Base-by-base conservation (phyloP, 139 green algal genomes). In the Chlorella sp. region DNA sequence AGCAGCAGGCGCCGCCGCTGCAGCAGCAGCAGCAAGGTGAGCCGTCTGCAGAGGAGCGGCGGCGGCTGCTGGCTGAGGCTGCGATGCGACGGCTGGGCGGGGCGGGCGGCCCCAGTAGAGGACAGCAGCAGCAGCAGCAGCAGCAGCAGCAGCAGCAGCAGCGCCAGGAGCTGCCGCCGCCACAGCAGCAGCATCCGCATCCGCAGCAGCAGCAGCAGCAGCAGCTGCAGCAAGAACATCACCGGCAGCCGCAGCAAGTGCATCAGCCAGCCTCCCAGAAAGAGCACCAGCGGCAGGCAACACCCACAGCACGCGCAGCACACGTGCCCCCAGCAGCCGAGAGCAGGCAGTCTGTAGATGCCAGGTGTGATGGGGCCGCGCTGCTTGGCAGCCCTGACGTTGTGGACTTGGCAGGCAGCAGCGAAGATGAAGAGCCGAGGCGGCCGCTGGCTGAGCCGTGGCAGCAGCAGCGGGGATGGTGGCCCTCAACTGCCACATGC, bases 21-120 rank as follows among this genome's bases (percentile, higher is more conserved):
- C 57, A 77, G 7, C 4, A 53, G 16, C 82, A 60, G 60, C 60
- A 34, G 82, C 57, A 60, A 15, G 57, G 34, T 30, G 81, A 86
- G 81, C 81, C 81, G 7, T 71, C 81, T 69, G 48, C 48, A 30
- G 48, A 85, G 14, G 79, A 86, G 81, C 81, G 81, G 53, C 81
- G 81, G 2, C 42, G 48, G 28, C 5, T 86, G 81, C 42, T 86
- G 48, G 81, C 81, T 53, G 81, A 71, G 21, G 81, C 81, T 32
- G 53, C 81, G 11, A 9, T 86, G 81, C 81, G 81, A 14, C 42
- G 81, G 81, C 53, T 86, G 81, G 81, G 48, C 22, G 28, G 81
- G 28, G 32, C 0, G 14, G 21, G 37, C 39, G 36, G 12, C 0
- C 2, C 37, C 19, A 22, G 3, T 1, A 53, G 1, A 0, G 2